Conservation (phyloP, 2,329 filamentous ascomycete genomes). For the Neonectria magnoliae region DNA sequence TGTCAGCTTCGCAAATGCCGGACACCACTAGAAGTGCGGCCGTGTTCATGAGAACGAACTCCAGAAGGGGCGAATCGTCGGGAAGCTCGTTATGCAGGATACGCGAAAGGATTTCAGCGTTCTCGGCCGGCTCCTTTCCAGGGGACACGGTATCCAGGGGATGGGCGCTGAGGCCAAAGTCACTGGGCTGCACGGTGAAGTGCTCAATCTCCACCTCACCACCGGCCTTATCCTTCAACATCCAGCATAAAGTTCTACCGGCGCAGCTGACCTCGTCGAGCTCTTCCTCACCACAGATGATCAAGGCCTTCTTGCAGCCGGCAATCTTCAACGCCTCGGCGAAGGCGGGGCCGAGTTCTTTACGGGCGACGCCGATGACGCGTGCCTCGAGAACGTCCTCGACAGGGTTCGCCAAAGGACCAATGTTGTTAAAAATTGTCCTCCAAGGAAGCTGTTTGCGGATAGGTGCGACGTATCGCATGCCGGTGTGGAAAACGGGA, state of each 20-base stretch:
- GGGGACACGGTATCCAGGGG: conserved; percentile 81
- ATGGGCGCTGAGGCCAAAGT: conserved; percentile 85
- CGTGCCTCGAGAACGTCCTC: conserved; percentile 87
- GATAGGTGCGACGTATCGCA: conserved; percentile 87
- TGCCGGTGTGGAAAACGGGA: conserved; percentile 94
- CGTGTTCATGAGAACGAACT: conserved; percentile 95
- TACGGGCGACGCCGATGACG: conserved; percentile 90
- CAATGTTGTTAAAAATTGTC: conserved; percentile 97
- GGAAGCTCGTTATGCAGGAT: conserved; percentile 79
- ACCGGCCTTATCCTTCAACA: conserved; percentile 64
- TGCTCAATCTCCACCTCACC: conserved; percentile 69
- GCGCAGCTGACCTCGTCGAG: conserved; percentile 96
- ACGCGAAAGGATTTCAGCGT: conserved; percentile 82
- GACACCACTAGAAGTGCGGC: conserved; percentile 87
- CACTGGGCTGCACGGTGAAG: conserved; percentile 81
- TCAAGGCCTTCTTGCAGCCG: conserved; percentile 83
- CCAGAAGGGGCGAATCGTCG: conserved; percentile 83
- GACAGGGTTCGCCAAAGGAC: conserved; percentile 90
- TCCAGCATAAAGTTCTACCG: conserved; percentile 89
- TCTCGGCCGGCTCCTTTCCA: conserved; percentile 86
- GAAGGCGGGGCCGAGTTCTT: conserved; percentile 88
- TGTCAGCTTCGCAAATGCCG: conserved; percentile 86
- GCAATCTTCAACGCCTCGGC: conserved; percentile 82
- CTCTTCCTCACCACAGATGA: conserved; percentile 94
- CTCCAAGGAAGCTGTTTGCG: conserved; percentile 90